These are phyloP conservation scores for Populus deltoides DNA, from an alignment of 345 rosid genomes.

Conservation along the genomic window DNA sequence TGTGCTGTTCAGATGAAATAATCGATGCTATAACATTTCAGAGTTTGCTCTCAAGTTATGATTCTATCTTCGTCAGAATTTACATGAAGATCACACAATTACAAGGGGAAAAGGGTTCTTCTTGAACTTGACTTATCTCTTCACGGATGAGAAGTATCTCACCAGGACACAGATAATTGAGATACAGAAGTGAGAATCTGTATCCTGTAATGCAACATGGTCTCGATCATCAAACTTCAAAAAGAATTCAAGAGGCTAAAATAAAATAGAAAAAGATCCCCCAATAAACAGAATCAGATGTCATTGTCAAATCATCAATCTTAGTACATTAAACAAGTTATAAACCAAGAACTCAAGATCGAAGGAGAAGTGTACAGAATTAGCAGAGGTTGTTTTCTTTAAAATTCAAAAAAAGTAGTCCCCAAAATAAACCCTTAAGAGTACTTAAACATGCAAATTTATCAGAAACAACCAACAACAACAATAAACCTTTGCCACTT, in stretches of 20 bases:
- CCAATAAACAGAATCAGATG: background rate
- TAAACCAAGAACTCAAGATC: background rate
- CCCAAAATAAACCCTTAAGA: background rate
- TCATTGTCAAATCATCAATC: background rate
- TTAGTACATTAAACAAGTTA: background rate
- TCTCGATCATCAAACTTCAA: background rate
- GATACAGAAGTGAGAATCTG: background rate
- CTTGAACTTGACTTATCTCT: background rate
- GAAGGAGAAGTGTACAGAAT: too few species aligned
- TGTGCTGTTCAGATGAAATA: too few species aligned
- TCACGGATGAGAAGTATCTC: too few species aligned
- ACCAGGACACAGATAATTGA: background rate
- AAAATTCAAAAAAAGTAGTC: background rate
- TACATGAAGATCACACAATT: too few species aligned
- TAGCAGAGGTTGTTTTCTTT: background rate
- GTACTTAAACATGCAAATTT: background rate
- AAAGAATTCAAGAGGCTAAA: background rate
- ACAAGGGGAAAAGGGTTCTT: background rate
- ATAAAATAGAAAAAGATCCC: background rate
- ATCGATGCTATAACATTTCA: too few species aligned
- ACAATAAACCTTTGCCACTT: background rate
- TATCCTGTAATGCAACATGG: background rate
- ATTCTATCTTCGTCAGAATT: too few species aligned
- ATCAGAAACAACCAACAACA: background rate
- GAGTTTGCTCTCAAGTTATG: too few species aligned